A percentile compares a stretch with the other conserved stretches of the same genome.
Evolutionary conservation across 2,329 filamentous ascomycete genomes (phyloP).

Genomic region (Sporothrix mexicana): DNA sequence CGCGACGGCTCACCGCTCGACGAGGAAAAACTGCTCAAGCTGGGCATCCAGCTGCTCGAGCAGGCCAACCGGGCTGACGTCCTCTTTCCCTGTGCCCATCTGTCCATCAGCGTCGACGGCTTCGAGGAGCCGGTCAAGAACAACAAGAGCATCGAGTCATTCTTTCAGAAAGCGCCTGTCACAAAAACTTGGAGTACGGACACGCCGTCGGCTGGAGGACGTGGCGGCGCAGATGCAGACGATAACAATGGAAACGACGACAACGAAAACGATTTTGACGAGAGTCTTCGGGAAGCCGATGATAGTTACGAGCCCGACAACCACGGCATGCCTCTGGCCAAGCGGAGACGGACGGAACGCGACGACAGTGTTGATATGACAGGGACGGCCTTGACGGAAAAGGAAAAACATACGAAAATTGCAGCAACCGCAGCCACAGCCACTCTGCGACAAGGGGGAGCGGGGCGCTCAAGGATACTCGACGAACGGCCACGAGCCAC

Average conservation of each 20-base stretch:
- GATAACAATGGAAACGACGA: not conserved
- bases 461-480: not conserved
- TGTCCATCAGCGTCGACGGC: constrained; percentile 86
- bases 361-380: not conserved
- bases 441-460: not conserved
- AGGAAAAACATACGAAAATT: not conserved
- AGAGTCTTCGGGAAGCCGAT: not conserved
- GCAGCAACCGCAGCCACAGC: not conserved
- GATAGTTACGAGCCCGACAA: not conserved
- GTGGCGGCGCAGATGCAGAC: not conserved
- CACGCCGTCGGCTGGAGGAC: not conserved
- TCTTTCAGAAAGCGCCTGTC: constrained; percentile 55
- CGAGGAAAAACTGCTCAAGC: constrained; percentile 72
- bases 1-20: constrained; percentile 71
- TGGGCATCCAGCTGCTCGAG: constrained; percentile 76
- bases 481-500: constrained; percentile 35
- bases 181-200: not conserved
- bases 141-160: constrained; percentile 84
- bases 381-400: no score
- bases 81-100: constrained; percentile 89
- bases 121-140: constrained; percentile 87
- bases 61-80: constrained; percentile 79
- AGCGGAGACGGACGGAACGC: constrained; percentile 30
- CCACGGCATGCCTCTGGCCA: constrained; percentile 26
- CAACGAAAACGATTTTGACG: not conserved